These are phyloP conservation scores for Termitomyces bulborhizus DNA, from an alignment of 768 basidiomycete genomes.

Conservation along the genomic window DNA sequence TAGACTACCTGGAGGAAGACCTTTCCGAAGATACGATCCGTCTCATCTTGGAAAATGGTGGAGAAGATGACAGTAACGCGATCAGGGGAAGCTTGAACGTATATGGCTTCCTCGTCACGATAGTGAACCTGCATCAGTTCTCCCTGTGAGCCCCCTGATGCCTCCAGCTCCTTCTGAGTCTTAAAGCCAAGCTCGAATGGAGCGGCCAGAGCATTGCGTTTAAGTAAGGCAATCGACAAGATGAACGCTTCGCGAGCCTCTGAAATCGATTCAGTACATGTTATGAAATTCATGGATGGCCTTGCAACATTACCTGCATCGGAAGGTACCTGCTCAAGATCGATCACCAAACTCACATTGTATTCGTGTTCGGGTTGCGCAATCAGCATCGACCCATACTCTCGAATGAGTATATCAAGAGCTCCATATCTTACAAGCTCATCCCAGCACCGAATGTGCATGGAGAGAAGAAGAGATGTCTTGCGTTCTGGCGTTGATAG, in stretches of 20 bases:
- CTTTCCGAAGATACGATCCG: slow-evolving; percentile 94
- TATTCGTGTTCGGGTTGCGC: slow-evolving; percentile 79
- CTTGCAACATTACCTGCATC: slow-evolving; percentile 55
- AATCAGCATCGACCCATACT: slow-evolving; percentile 73
- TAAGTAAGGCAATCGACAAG: slow-evolving; percentile 75
- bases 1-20: slow-evolving; percentile 90
- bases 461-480: slow-evolving; percentile 78
- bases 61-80: slow-evolving; percentile 98
- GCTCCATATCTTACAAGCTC: slow-evolving; percentile 89
- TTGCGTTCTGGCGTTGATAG: slow-evolving; percentile 85
- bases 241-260: slow-evolving; percentile 79
- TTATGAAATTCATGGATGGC: neutral
- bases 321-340: slow-evolving; percentile 80
- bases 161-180: slow-evolving; percentile 78
- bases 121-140: slow-evolving; percentile 93
- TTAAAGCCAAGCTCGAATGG: slow-evolving; percentile 89
- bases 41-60: slow-evolving; percentile 95
- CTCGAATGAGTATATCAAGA: slow-evolving; percentile 65
- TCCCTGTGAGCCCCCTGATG: slow-evolving; percentile 58
- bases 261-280: slow-evolving; percentile 23
- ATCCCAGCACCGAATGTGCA: slow-evolving; percentile 97
- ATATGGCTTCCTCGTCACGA: slow-evolving; percentile 96
- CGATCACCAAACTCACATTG: slow-evolving; percentile 80
- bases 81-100: slow-evolving; percentile 87
- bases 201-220: slow-evolving; percentile 90